phyloP scores from a whole-genome alignment of 768 basidiomycete species.

The Mycena venus region DNA sequence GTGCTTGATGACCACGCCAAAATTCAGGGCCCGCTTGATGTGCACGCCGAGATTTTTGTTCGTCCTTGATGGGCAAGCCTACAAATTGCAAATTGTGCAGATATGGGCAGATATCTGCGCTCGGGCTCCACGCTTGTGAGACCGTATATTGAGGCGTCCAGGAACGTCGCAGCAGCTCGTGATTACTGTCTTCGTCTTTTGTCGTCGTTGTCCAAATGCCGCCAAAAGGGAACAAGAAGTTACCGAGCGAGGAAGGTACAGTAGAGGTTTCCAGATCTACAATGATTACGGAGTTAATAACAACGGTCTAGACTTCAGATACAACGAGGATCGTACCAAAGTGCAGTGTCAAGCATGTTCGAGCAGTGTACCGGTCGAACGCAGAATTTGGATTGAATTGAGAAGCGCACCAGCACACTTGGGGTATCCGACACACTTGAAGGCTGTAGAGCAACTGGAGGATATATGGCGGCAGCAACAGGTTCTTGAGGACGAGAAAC shows the following conservation, averaged over 20 bases:
- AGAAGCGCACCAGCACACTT: background rate
- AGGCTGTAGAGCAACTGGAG: background rate
- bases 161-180: background rate
- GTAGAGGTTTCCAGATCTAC: background rate
- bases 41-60: no score
- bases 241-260: background rate
- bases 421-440: background rate
- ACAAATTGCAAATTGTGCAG: background rate
- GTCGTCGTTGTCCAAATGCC: background rate
- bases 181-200: background rate
- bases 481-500: background rate
- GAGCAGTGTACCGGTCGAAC: background rate
- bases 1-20: no score
- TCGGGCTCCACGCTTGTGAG: background rate
- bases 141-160: background rate
- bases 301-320: background rate
- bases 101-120: background rate
- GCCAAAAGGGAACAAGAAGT: background rate
- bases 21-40: no score
- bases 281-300: background rate
- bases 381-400: background rate
- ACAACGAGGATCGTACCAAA: background rate
- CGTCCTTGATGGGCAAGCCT: background rate
- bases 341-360: background rate
- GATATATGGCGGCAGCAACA: background rate